phyloP scores from a whole-genome alignment of 192 early-diverging fungal species.

The Phycomyces blakesleeanus region DNA sequence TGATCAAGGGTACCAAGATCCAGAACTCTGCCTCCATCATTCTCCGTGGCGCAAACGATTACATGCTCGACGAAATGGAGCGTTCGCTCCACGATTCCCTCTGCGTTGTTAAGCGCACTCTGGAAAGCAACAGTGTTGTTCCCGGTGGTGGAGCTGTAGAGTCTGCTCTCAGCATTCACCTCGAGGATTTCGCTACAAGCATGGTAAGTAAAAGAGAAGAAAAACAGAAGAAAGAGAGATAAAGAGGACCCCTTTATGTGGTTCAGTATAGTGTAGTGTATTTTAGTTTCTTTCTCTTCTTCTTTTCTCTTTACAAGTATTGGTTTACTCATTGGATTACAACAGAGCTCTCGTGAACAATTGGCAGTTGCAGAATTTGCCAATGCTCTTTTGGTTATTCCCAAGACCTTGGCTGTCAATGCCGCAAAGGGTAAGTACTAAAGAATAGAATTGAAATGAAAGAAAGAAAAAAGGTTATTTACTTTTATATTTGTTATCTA shows the following conservation, averaged over 20 bases:
- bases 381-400: constrained; percentile 88
- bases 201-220: constrained; percentile 58
- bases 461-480: background rate
- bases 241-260: too few species aligned
- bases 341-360: constrained; percentile 90
- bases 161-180: constrained; percentile 88
- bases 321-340: background rate
- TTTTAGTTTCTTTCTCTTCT: too few species aligned
- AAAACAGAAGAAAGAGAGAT: too few species aligned
- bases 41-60: constrained; percentile 97
- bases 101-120: constrained; percentile 94
- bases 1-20: constrained; percentile 85
- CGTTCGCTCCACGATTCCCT: constrained; percentile 90
- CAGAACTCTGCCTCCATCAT: constrained; percentile 90
- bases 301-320: too few species aligned
- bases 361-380: constrained; percentile 97
- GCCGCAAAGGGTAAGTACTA: constrained; percentile 74
- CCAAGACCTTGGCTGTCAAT: constrained; percentile 95
- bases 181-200: constrained; percentile 97
- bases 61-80: constrained; percentile 99
- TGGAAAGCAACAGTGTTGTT: constrained; percentile 91
- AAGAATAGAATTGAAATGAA: background rate
- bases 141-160: constrained; percentile 97
- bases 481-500: background rate
- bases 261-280: too few species aligned